A percentile compares a stretch with the other conserved stretches of the same genome.
Evolutionary conservation across 257 asterid genomes (phyloP).

Genomic region (Solanum commersonii): DNA sequence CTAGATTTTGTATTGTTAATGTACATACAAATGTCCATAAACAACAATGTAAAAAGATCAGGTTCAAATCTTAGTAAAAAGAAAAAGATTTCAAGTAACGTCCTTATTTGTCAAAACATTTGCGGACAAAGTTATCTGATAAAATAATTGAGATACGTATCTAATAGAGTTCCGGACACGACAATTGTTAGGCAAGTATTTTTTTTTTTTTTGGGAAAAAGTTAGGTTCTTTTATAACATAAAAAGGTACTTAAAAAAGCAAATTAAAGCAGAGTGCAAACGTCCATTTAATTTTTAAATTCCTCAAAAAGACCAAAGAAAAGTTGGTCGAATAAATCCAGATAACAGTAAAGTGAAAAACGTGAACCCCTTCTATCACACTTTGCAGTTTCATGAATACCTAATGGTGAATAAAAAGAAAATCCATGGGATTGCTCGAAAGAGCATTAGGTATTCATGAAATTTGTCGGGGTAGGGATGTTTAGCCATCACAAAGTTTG

Average conservation of each 20-base stretch:
- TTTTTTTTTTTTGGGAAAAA: too few species aligned
- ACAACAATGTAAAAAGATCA: background rate
- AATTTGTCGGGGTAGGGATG: too few species aligned
- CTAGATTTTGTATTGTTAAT: background rate
- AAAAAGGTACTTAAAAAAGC: background rate
- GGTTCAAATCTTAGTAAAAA: background rate
- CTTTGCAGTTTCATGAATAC: background rate
- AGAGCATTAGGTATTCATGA: too few species aligned
- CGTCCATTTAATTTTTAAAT: background rate
- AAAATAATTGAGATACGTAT: too few species aligned
- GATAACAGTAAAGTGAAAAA: background rate
- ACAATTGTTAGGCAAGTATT: too few species aligned
- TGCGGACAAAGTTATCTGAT: too few species aligned
- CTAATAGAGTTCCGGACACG: too few species aligned
- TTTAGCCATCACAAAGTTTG: too few species aligned
- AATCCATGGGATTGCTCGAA: too few species aligned
- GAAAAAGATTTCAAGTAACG: fast-evolving
- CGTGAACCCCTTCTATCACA: background rate
- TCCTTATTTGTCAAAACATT: too few species aligned
- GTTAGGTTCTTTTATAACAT: background rate
- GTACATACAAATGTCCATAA: background rate
- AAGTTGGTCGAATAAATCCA: background rate
- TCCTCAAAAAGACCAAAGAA: background rate
- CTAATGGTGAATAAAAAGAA: too few species aligned
- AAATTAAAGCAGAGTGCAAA: background rate